Conservation (phyloP, 768 basidiomycete genomes). For the Leccinum variicolor region DNA sequence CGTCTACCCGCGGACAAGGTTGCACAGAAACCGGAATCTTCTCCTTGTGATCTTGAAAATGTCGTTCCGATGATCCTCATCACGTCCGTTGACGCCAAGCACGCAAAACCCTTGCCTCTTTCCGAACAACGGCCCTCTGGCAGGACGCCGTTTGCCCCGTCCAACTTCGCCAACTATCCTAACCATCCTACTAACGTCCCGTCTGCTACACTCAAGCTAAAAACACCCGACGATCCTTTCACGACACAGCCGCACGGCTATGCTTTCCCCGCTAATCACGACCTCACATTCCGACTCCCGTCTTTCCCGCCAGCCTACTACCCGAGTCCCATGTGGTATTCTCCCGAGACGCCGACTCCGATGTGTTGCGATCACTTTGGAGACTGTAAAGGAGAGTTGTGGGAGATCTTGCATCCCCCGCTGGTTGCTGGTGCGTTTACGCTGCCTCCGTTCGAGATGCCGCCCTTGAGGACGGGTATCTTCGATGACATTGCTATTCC, state of each 20-base stretch:
- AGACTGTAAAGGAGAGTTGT: constrained; percentile 21
- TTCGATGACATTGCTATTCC: constrained; percentile 7
- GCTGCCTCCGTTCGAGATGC: constrained; percentile 25
- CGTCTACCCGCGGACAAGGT: neutral
- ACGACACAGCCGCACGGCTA: neutral
- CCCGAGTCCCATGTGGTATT: neutral
- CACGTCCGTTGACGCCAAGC: constrained; percentile 25
- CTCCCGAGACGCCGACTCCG: constrained; percentile 27
- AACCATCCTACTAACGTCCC: constrained; percentile 7
- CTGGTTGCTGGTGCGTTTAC: constrained; percentile 15
- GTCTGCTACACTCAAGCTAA: neutral
- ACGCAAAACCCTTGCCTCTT: constrained; percentile 18
- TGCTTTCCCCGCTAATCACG: neutral
- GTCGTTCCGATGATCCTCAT: constrained; percentile 21
- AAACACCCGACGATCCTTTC: constrained; percentile 17
- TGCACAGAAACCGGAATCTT: neutral
- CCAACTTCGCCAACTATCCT: constrained; percentile 6
- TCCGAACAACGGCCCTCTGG: constrained; percentile 8
- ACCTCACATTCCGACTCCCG: constrained; percentile 15
- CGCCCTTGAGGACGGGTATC: constrained; percentile 13
- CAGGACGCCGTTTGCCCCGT: constrained; percentile 12
- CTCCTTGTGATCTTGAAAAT: neutral
- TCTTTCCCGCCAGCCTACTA: constrained; percentile 1
- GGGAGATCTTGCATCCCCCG: constrained; percentile 26
- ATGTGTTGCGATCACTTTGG: constrained; percentile 23